Percentiles rank a stretch among this genome's conserved stretches.
Conservation (phyloP, 352 stramenopile species). For the Phytophthora nicotianae region DNA sequence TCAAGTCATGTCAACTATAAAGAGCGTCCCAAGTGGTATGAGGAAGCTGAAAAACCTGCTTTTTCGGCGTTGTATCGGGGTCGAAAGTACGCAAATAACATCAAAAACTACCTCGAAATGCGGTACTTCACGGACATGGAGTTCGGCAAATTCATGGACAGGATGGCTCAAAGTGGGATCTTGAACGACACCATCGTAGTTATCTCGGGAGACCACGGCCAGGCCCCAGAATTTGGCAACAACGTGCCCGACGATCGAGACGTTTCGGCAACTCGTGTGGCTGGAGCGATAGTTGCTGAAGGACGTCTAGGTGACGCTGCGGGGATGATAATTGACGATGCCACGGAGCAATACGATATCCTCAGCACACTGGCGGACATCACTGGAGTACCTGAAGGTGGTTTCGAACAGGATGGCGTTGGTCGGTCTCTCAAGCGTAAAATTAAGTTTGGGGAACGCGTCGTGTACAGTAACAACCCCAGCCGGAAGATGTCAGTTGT, state of each 20-base stretch:
- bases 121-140: slow-evolving; percentile 55
- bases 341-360: slow-evolving; percentile 45
- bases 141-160: slow-evolving; percentile 60
- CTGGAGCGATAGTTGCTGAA: slow-evolving; percentile 43
- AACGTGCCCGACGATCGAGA: slow-evolving; percentile 39
- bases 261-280: slow-evolving; percentile 35
- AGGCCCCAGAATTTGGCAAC: slow-evolving; percentile 44
- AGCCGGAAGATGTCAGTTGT: slow-evolving; percentile 49
- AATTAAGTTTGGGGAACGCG: slow-evolving; percentile 34
- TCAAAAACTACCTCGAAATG: slow-evolving; percentile 50
- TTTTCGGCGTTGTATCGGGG: slow-evolving; percentile 41
- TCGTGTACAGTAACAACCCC: slow-evolving; percentile 67
- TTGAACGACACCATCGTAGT: slow-evolving; percentile 64
- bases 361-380: slow-evolving; percentile 51
- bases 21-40: slow-evolving; percentile 45
- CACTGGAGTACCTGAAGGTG: slow-evolving; percentile 35
- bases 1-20: slow-evolving; percentile 52
- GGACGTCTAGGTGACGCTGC: slow-evolving; percentile 32
- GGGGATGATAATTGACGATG: slow-evolving; percentile 36
- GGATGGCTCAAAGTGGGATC: slow-evolving; percentile 42
- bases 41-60: slow-evolving; percentile 35
- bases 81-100: slow-evolving; percentile 21
- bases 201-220: slow-evolving; percentile 54
- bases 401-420: slow-evolving; percentile 45
- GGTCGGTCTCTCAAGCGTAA: slow-evolving; percentile 50